phyloP scores from a whole-genome alignment of 176 grass and related monocot species.

The Zizania latifolia region DNA sequence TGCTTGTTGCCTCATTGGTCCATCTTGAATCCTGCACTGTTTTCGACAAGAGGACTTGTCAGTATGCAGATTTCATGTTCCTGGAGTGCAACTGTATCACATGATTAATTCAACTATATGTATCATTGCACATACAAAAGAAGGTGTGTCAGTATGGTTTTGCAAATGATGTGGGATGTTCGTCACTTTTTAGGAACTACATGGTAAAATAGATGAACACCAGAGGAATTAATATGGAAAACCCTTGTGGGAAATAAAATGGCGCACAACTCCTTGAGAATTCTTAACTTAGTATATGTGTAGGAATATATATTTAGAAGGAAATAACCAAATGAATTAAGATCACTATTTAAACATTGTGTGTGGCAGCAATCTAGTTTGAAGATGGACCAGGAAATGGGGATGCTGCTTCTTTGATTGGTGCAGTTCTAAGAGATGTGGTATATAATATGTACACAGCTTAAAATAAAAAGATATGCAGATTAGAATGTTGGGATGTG shows the following conservation, averaged over 20 bases:
- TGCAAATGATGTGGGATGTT: neutral
- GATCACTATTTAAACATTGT: neutral
- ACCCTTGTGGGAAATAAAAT: neutral
- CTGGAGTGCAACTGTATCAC: neutral
- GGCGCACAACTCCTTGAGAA: neutral
- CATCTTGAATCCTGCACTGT: neutral
- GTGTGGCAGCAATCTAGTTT: neutral
- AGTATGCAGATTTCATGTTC: slow-evolving; percentile 5
- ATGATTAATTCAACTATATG: neutral
- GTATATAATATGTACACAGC: neutral
- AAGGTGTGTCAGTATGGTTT: neutral
- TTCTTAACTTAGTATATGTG: neutral
- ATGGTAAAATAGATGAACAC: neutral
- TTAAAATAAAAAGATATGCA: slow-evolving; percentile 12
- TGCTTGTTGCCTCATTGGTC: neutral
- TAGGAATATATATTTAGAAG: neutral
- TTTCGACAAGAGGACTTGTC: neutral
- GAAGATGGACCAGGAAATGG: neutral
- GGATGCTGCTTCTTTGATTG: neutral
- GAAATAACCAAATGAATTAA: neutral
- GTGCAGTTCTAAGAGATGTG: neutral
- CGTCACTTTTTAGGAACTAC: neutral
- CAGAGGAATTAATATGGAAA: neutral
- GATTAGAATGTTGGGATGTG: neutral
- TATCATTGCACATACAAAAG: neutral